Evolutionary conservation across 2,329 filamentous ascomycete species (phyloP).

Genomic region (Colletotrichum chlorophyti): DNA sequence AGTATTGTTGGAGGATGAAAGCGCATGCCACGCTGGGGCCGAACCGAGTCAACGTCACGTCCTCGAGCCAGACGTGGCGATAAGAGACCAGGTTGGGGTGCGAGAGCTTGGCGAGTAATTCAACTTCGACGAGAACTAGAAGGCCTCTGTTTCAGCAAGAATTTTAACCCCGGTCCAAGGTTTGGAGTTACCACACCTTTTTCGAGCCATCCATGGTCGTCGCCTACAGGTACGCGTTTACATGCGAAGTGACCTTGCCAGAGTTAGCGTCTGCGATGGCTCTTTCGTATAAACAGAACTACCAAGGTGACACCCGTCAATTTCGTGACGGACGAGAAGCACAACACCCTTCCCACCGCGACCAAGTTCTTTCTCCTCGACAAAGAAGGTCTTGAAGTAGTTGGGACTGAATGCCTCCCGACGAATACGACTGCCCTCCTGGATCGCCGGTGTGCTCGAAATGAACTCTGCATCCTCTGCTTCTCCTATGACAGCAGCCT

Average conservation of each 20-base stretch:
- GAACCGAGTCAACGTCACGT: constrained; percentile 83
- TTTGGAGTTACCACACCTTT: constrained; percentile 57
- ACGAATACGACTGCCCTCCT: constrained; percentile 75
- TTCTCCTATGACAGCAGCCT: constrained; percentile 34
- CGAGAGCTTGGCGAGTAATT: constrained; percentile 87
- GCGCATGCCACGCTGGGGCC: constrained; percentile 92
- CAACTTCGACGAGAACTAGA: constrained; percentile 82
- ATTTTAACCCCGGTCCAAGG: background rate
- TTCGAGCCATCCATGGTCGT: constrained; percentile 94
- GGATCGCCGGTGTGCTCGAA: constrained; percentile 58
- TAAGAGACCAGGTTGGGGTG: constrained; percentile 97
- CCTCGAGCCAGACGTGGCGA: constrained; percentile 95
- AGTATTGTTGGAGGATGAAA: constrained; percentile 97
- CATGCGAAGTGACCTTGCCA: constrained; percentile 80
- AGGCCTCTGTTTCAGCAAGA: background rate
- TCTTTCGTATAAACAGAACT: background rate
- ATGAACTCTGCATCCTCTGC: constrained; percentile 55
- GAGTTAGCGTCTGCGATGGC: constrained; percentile 15
- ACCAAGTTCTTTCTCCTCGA: constrained; percentile 85
- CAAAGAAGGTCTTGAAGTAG: constrained; percentile 93
- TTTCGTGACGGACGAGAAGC: constrained; percentile 87
- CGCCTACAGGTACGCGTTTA: constrained; percentile 93
- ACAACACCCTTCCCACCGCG: constrained; percentile 95
- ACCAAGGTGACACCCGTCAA: constrained; percentile 85
- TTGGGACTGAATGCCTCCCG: constrained; percentile 87